Base-by-base conservation (phyloP, 257 asterid species). In the Nicotiana paniculata region DNA sequence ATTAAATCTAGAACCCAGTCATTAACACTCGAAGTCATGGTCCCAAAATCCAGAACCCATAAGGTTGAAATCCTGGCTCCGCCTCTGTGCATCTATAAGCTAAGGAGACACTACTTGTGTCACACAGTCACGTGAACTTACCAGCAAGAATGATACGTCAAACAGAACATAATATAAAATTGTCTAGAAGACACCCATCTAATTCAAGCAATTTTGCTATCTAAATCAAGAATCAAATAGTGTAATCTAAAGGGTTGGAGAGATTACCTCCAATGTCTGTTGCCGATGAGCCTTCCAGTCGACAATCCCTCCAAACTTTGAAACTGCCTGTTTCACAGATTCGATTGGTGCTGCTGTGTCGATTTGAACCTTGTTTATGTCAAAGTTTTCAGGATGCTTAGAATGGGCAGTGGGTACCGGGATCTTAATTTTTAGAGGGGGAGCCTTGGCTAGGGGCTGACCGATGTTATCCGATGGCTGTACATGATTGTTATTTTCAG, bases 231-330 rank as follows among this genome's bases (percentile, higher is more conserved):
- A 53, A 53, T 53, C 58, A 53, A 15, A 12, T 53, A 12, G 0
- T 53, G 6, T 53, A 53, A 67, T 26, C 37, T 67, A 7, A 26
- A 57, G 16, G 11, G 32, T 64, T 54, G 18, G 28, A 30, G 68
- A 81, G 68, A 82, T 37, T 67, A 80, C 97, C 93, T 93, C 97
- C n/a, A 90, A 87, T 4, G 97, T 87, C 85, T 90, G 95, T 57
- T 83, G 83, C 54, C 93, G 89, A 82, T 93, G 97, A 77, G 97
- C 97, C 87, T 93, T 93, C 97, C 97, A 93, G 82, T 93, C 97
- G 15, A 93, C 95, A 63, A 93, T 93, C 75, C 97, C 97, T 7
- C 97, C 97, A 59, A 93, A 93, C 89, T 88, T 93, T 0, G 95
- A 93, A 81, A 93, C 97, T 28, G 97, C 97, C 81, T 92, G 96